Evolutionary conservation across 768 basidiomycete species (phyloP), one percentile per base, ranked within the genome.

Genomic region (Termitomyces sp.): DNA sequence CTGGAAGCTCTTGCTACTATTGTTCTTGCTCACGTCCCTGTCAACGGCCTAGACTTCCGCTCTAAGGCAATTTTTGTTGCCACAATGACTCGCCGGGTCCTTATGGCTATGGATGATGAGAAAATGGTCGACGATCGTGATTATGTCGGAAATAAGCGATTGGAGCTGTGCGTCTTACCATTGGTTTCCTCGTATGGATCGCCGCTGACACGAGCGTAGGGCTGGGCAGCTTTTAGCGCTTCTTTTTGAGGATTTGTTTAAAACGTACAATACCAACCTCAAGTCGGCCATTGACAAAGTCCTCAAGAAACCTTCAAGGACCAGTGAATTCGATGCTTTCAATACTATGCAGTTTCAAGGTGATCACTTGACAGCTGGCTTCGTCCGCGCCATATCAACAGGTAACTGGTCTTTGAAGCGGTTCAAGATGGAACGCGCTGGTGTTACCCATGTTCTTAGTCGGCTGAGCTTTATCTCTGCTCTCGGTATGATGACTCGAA

Each of bases 401-500:
- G 97, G 97, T 11, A 99, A 99, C 69, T 99, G 97, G 97, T 94
- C 93, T 11, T 78, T 99, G 52, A 98, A 98, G 73, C 91, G 97
- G 54, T 98, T 99, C 83, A 96, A 95, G 78, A 98, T 98, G 91
- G 96, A 98, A 70, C 86, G 97, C 36, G 97, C 97, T 0, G 97
- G 97, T 34, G 94, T 99, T 48, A 99, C 97, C 0, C 97, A 99
- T 69, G 97, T 99, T 63, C 84, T 99, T 27, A 94, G 91, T 67
- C 87, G 97, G 44, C 77, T 99, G 53, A 92, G 89, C 68, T 99
- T 96, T 79, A 97, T 99, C 71, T 91, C 93, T 57, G 97, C 97
- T 1, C 80, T 99, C 16, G 97, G 97, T 16, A 99, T 98, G 97
- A 99, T 99, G 97, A 99, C 97, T 9, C 88, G 97, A 24, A 99